Evolutionary conservation across 2,329 filamentous ascomycete genomes (phyloP).

Genomic region (Diaporthe vexans): DNA sequence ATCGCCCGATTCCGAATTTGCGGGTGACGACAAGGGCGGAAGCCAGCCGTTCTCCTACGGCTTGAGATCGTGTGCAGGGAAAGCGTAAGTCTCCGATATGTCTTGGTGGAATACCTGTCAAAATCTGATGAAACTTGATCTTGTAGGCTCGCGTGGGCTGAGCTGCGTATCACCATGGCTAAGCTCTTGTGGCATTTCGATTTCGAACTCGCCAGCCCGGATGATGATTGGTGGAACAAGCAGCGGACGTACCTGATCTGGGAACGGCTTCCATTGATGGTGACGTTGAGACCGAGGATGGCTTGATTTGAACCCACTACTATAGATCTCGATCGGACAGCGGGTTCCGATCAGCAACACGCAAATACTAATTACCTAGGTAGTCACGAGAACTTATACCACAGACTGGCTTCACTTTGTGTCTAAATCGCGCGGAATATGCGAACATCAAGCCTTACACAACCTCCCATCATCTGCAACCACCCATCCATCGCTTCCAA

Average conservation of each 20-base stretch:
- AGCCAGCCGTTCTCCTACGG: constrained; percentile 36
- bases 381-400: not conserved
- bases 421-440: not conserved
- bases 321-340: not conserved
- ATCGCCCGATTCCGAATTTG: constrained; percentile 12
- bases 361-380: not conserved
- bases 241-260: constrained; percentile 40
- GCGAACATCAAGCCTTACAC: constrained; percentile 47
- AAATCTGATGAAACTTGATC: not conserved
- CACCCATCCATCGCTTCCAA: constrained; percentile 66
- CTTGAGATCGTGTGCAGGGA: constrained; percentile 27
- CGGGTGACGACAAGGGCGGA: constrained; percentile 20
- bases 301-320: not conserved
- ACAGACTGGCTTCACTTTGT: not conserved
- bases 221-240: constrained; percentile 34
- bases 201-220: constrained; percentile 41
- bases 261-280: constrained; percentile 40
- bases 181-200: constrained; percentile 46
- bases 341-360: no score
- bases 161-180: constrained; percentile 44
- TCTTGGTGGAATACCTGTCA: not conserved
- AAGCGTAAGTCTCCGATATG: constrained; percentile 39
- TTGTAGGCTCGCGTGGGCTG: constrained; percentile 42
- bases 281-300: constrained; percentile 35
- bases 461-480: constrained; percentile 50